phyloP scores from a whole-genome alignment of 1,284 basidiomycete species.

The Cutaneotrichosporon spelunceum region DNA sequence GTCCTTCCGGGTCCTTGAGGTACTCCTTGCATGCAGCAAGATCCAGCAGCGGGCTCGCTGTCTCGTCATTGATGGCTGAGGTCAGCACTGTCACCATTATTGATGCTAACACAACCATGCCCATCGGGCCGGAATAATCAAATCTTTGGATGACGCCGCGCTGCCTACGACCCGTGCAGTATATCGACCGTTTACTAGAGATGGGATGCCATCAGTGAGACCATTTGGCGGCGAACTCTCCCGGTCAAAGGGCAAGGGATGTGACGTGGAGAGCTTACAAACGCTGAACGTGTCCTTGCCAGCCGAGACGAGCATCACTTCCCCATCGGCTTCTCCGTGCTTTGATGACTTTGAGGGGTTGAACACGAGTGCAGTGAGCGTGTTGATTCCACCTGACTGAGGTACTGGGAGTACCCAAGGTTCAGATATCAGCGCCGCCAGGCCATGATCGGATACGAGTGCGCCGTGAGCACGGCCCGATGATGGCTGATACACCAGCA shows the following conservation, averaged over 20 bases:
- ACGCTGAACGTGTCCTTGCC: not conserved
- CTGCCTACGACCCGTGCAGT: not conserved
- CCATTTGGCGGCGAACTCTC: not conserved
- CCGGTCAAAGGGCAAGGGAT: not conserved
- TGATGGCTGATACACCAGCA: not conserved
- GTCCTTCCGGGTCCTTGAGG: constrained; percentile 34
- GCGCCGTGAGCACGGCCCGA: not conserved
- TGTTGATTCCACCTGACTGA: not conserved
- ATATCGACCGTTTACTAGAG: not conserved
- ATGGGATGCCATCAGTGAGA: not conserved
- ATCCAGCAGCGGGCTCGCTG: constrained; percentile 8
- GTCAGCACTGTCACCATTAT: not conserved
- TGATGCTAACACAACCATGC: constrained; percentile 36
- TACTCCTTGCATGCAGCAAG: constrained; percentile 23
- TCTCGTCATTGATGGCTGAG: constrained; percentile 5
- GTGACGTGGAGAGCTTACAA: not conserved
- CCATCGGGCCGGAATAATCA: constrained; percentile 30
- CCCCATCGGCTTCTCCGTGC: not conserved
- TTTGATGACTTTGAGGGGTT: not conserved
- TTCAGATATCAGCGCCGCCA: not conserved
- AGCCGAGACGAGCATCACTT: not conserved
- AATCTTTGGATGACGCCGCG: constrained; percentile 14
- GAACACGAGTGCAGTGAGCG: not conserved
- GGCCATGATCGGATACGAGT: not conserved
- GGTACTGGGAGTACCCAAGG: not conserved